A percentile compares a stretch with the other conserved stretches of the same genome.
Evolutionary conservation across 2,329 filamentous ascomycete genomes (phyloP).

Genomic region (Cladophialophora carrionii): DNA sequence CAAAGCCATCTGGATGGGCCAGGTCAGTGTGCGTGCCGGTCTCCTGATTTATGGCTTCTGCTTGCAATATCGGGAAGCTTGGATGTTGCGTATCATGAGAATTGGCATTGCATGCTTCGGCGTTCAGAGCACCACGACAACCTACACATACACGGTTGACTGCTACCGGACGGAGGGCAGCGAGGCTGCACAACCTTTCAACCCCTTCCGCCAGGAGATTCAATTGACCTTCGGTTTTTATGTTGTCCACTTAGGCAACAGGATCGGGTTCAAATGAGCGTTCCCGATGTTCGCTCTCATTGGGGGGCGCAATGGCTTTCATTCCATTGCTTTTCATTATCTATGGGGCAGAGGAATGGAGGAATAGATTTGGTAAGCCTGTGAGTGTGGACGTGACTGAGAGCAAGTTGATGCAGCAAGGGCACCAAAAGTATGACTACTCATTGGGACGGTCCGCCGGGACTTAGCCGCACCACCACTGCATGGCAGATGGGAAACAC

Average conservation of each 20-base stretch:
- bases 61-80: slow-evolving; percentile 40
- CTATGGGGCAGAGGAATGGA: slow-evolving; percentile 28
- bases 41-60: slow-evolving; percentile 43
- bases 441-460: not conserved
- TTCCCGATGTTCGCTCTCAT: slow-evolving; percentile 35
- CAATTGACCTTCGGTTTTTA: slow-evolving; percentile 40
- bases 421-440: not conserved
- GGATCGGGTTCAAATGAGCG: slow-evolving; percentile 34
- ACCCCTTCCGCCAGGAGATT: slow-evolving; percentile 39
- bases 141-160: slow-evolving; percentile 40
- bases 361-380: slow-evolving; percentile 25
- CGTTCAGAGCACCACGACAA: slow-evolving; percentile 40
- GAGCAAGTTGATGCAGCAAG: slow-evolving; percentile 13
- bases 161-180: slow-evolving; percentile 36
- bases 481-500: not conserved
- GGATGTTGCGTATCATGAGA: slow-evolving; percentile 40
- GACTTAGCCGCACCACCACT: not conserved
- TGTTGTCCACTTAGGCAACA: slow-evolving; percentile 31
- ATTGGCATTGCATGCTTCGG: slow-evolving; percentile 41
- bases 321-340: slow-evolving; percentile 34
- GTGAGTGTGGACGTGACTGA: slow-evolving; percentile 22
- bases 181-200: slow-evolving; percentile 38
- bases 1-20: slow-evolving; percentile 40
- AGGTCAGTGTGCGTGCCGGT: slow-evolving; percentile 39
- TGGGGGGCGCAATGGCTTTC: slow-evolving; percentile 31